Percentiles rank a stretch among this genome's conserved stretches.
These are phyloP conservation scores for Diplocarpon mali DNA, from an alignment of 2,329 filamentous ascomycete genomes.

Conservation along the genomic window DNA sequence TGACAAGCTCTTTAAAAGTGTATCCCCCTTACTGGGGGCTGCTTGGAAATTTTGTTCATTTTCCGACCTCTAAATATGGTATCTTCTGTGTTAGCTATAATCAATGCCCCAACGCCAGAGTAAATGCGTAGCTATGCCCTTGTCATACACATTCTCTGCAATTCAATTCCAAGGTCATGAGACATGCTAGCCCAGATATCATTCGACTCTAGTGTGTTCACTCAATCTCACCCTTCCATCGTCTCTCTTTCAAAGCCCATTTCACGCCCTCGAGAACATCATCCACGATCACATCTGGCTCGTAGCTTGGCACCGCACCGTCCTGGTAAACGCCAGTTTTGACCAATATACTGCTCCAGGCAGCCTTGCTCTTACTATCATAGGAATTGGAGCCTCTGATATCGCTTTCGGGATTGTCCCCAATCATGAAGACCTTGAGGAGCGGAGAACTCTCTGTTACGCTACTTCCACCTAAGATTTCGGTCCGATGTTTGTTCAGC, in stretches of 20 bases:
- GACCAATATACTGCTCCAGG: slow-evolving; percentile 70
- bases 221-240: slow-evolving; percentile 3
- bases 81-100: too few relatives aligned
- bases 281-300: slow-evolving; percentile 55
- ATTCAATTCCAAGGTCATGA: too few relatives aligned
- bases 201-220: neutral
- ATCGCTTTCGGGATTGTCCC: slow-evolving; percentile 82
- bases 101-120: too few relatives aligned
- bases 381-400: slow-evolving; percentile 80
- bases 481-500: slow-evolving; percentile 46
- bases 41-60: too few relatives aligned
- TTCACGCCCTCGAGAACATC: slow-evolving; percentile 68
- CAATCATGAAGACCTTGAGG: slow-evolving; percentile 88
- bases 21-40: too few relatives aligned
- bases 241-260: slow-evolving; percentile 56
- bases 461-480: slow-evolving; percentile 13
- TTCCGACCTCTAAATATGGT: too few relatives aligned
- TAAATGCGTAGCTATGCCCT: too few relatives aligned
- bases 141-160: too few relatives aligned
- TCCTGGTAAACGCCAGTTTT: slow-evolving; percentile 66
- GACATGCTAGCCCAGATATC: too few relatives aligned
- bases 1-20: too few relatives aligned
- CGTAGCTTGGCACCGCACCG: slow-evolving; percentile 42
- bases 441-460: slow-evolving; percentile 28
- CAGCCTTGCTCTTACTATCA: slow-evolving; percentile 50